Evolutionary conservation across 495 filamentous ascomycete genomes (phyloP), one percentile per base, ranked within the genome.

Genomic region (Neurospora discreta): DNA sequence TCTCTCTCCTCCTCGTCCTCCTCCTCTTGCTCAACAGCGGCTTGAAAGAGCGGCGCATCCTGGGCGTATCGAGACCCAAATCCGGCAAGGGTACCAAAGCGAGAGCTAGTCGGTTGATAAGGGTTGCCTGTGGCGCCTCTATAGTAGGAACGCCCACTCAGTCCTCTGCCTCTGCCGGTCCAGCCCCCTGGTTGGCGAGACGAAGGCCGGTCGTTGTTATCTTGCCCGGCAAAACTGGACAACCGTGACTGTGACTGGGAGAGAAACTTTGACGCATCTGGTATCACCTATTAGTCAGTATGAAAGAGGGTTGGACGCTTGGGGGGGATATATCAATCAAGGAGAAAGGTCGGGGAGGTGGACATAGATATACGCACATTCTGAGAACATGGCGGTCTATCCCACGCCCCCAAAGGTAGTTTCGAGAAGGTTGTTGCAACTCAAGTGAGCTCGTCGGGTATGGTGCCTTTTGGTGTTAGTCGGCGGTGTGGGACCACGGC

Each of bases 201-300:
- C 9, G 81, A 73, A 26, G 79, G 15, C 44, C 78, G 70, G 40
- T 85, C 83, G 46, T 77, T 84, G 83, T 80, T 87, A 68, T 92
- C 90, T 30, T 87, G 85, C 74, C 89, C 89, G 69, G 84, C 81
- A 80, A 90, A 84, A 82, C 86, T 87, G 69, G 88, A 90, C 46
- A 88, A 72, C 23, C 93, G 90, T 41, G 95, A 97, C 83, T 98
- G 94, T 70, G 95, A 98, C 87, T 99, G 95, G 68, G 95, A 94
- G 73, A 99, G 90, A 80, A 99, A 99, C 69, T 91, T 91, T 70
- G 96, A 98, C 75, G 95, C 95, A 91, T 99, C 95, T 99, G 74
- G 11, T 69, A 40, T 23, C n/a, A 38, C 23, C 30, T 13, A 39
- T 75, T 68, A 75, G 72, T 70, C 43, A 68, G 44, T 69, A 65